Percentiles rank a stretch among this genome's conserved stretches.
Conservation (phyloP, 2,329 filamentous ascomycete species). For the Thelonectria blattea region DNA sequence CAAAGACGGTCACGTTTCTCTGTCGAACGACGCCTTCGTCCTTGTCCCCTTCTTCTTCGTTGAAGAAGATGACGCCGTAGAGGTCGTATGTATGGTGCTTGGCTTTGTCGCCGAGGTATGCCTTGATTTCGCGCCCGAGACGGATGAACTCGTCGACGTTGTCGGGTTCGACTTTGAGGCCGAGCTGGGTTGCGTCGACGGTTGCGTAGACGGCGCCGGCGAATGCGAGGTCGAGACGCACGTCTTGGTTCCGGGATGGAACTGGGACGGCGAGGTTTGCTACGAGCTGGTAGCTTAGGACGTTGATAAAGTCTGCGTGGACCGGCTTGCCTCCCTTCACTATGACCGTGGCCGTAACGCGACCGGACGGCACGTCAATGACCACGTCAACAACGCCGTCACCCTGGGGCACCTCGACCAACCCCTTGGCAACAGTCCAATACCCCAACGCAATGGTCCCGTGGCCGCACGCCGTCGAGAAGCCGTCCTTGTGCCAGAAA, state of each 20-base stretch:
- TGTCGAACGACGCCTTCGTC: constrained; percentile 4
- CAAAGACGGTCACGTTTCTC: constrained; percentile 35
- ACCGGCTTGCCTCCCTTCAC: background rate
- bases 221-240: constrained; percentile 14
- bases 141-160: constrained; percentile 22
- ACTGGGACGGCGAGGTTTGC: constrained; percentile 4
- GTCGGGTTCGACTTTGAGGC: constrained; percentile 18
- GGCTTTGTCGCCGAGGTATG: constrained; percentile 12
- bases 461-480: constrained; percentile 38
- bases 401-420: constrained; percentile 3
- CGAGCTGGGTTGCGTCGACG: constrained; percentile 17
- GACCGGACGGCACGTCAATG: constrained; percentile 27
- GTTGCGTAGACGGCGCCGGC: constrained; percentile 27
- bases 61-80: constrained; percentile 28
- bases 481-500: constrained; percentile 40
- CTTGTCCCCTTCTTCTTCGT: background rate
- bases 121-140: constrained; percentile 28
- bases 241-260: background rate
- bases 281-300: constrained; percentile 26
- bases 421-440: constrained; percentile 27
- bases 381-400: constrained; percentile 22
- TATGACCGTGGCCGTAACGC: constrained; percentile 15
- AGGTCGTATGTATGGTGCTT: constrained; percentile 17
- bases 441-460: constrained; percentile 38
- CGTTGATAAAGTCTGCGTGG: constrained; percentile 28